Conservation (phyloP, 352 stramenopile species). For the Globisporangium apiculatum region DNA sequence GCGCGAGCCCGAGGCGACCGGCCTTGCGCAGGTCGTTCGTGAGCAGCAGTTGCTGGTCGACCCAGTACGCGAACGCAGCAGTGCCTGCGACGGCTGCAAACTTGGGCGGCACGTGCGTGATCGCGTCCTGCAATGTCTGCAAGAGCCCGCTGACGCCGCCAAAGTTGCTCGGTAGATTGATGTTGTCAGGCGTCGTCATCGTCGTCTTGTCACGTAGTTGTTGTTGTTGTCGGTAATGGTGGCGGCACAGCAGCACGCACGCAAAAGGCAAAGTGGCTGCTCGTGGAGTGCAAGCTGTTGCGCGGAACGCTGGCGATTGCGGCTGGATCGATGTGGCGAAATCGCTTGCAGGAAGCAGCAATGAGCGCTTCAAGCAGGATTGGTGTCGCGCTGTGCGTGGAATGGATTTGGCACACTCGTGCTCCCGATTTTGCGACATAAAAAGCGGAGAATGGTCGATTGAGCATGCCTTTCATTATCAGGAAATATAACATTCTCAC, state of each 20-base stretch:
- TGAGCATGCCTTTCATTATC: too few relatives aligned
- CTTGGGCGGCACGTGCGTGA: slow-evolving; percentile 28
- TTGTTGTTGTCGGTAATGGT: background rate
- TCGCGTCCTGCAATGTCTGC: background rate
- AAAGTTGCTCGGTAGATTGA: background rate
- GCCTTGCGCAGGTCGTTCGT: slow-evolving; percentile 44
- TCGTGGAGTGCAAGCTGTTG: background rate
- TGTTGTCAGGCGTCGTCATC: background rate
- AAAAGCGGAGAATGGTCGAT: too few relatives aligned
- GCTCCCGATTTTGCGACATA: too few relatives aligned
- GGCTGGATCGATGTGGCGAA: background rate
- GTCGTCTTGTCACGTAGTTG: background rate
- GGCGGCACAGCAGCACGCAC: too few relatives aligned
- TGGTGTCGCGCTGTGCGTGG: background rate
- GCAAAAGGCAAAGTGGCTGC: background rate
- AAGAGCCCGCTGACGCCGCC: background rate
- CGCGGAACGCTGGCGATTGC: background rate
- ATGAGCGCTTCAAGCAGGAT: background rate
- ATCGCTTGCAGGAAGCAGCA: background rate
- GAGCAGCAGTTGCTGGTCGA: slow-evolving; percentile 54
- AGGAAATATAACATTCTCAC: too few relatives aligned
- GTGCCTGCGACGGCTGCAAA: slow-evolving; percentile 34
- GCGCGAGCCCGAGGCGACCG: slow-evolving; percentile 26
- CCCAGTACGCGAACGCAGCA: slow-evolving; percentile 33
- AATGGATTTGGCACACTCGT: background rate